Base-by-base conservation (phyloP, 257 asterid species). In the Solanum medicagineum region DNA sequence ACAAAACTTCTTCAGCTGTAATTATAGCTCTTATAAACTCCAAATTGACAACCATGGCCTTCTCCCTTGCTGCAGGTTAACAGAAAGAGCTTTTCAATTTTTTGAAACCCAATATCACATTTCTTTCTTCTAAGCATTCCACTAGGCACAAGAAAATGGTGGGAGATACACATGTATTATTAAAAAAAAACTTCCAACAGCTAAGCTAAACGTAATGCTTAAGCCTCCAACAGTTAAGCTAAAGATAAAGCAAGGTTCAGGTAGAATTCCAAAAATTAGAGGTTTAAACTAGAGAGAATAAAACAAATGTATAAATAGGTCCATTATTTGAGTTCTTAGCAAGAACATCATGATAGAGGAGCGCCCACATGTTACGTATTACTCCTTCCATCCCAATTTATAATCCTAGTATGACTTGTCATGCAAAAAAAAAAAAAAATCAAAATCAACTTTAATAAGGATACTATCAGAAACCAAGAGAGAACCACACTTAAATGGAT, bases 31-130 rank as follows among this genome's bases (percentile, higher is more conserved):
- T 92, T 90, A 94, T 92, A 80, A 90, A 93, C 90, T 97, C 99
- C 91, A 97, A 91, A 91, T 95, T 97, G 59, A 97, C 98, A 85
- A 97, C 94, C 98, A 97, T 93, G 86, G 99, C 99, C 86, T 93
- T 97, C 85, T 97, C 99, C 91, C 99, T 94, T 62, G 99, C 99
- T 95, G 96, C 87, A 90, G 75, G 75, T 17, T 56, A 59, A 81
- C 63, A 26, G 77, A 69, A 63, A 62, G 32, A 84, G 15, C 17
- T 57, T 69, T 66, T 71, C 32, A 68, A 26, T 56, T 73, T 66
- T 60, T 73, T 7, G 47, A 59, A 59, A 42, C 81, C n/a, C 15
- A 66, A 80, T 4, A 66, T 17, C 15, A 51, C 63, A 15, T 77
- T 77, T 77, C 16, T 49, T 75, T 75, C 22, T 77, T 24, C 24